Conservation (phyloP, 2,329 filamentous ascomycete species). For the Fusarium vanettenii region DNA sequence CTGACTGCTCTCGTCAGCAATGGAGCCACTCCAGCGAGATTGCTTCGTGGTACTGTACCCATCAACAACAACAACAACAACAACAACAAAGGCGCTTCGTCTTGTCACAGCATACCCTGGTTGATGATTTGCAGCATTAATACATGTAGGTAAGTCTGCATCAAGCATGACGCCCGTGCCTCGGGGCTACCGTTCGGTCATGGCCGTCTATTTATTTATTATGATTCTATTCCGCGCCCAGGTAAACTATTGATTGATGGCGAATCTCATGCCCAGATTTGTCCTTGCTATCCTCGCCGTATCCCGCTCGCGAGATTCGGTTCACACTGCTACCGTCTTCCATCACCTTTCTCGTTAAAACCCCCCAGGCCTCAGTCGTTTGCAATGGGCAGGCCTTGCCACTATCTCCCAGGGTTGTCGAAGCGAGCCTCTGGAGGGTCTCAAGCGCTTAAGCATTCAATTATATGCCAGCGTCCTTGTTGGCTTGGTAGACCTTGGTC, state of each 20-base stretch:
- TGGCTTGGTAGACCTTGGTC: constrained; percentile 55
- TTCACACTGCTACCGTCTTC: background rate
- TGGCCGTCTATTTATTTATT: background rate
- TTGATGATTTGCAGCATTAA: constrained; percentile 1
- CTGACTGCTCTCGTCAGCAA: constrained; percentile 23
- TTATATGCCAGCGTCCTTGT: constrained; percentile 52
- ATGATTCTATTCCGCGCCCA: background rate
- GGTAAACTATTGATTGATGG: background rate
- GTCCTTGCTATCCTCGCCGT: background rate
- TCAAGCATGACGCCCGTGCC: background rate
- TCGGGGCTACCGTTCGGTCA: background rate
- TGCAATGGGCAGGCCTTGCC: background rate
- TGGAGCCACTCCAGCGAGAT: constrained; percentile 12
- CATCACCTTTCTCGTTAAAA: background rate
- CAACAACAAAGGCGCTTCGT: background rate
- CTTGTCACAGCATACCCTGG: background rate
- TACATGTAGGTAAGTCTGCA: background rate
- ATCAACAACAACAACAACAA: background rate
- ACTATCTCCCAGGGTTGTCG: background rate
- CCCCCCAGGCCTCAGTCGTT: background rate
- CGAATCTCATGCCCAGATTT: background rate
- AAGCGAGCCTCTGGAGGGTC: background rate
- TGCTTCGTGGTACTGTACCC: background rate
- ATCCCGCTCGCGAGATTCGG: background rate
- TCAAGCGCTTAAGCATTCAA: background rate